Base-by-base conservation (phyloP, 2,329 filamentous ascomycete genomes). In the Zasmidium cellare region DNA sequence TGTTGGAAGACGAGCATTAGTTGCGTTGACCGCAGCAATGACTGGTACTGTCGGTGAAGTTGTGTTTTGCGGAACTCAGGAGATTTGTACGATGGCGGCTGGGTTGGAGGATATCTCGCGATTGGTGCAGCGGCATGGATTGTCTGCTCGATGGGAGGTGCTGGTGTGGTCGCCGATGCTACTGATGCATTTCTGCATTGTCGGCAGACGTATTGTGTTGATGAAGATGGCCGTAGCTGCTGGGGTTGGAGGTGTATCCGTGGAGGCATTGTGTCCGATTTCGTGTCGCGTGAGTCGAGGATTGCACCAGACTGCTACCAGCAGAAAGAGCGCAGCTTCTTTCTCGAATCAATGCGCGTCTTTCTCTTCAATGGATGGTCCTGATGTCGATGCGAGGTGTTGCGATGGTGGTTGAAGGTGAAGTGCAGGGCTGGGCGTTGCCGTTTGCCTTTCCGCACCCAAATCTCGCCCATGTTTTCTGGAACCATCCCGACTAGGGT, bases 61-160 rank as follows among this genome's bases (percentile, higher is more conserved):
- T 99, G 94, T 16, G 92, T 88, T 78, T 97, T 96, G 73, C 93
- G 89, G 69, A 88, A 88, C 72, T 96, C 89, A 48, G 92, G 85
- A 19, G 87, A 89, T 72, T 93, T 90, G 73, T 96, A 89, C 55
- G 90, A 96, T 3, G 91, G 91, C 2, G 92, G 93, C 75, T 97
- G 92, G 1, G 86, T 88, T 0, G 86, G 72, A 53, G 84, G 81
- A 65, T 80, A 82, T 68, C 78, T 77, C 28, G 78, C 71, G 20
- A 84, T 76, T 28, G 80, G 76, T 5, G 60, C 53, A 18, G 61
- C 57, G 6, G 76, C 76, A 55, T 69, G 70, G 47, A 74, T 73
- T 60, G 79, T 80, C 64, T 82, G 80, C 23, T 80, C 74, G 55
- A 82, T 75, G 48, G 83, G 74, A 11, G 82, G 75, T 31, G 82